Conservation (phyloP, 2,329 filamentous ascomycete genomes). For the Sphaerulina vaccinii region DNA sequence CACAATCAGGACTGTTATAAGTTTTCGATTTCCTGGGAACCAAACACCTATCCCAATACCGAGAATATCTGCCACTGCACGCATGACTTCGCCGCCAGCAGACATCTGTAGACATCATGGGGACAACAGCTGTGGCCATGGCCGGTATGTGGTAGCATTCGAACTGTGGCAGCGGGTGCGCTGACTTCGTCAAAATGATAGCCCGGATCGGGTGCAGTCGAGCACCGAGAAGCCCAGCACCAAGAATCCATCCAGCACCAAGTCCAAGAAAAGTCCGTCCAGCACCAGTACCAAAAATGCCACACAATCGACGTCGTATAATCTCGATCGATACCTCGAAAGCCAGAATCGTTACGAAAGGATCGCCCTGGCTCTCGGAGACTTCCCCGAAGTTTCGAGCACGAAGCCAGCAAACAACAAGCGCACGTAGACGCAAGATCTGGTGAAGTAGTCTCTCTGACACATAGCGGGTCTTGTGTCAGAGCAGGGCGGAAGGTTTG, state of each 20-base stretch:
- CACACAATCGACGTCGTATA: constrained; percentile 1
- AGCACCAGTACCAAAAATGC: background rate
- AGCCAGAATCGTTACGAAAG: constrained; percentile 8
- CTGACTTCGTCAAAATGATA: background rate
- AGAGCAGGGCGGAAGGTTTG: background rate
- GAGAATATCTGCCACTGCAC: background rate
- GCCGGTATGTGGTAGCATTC: constrained; percentile 1
- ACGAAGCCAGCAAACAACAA: background rate
- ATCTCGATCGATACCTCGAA: constrained; percentile 4
- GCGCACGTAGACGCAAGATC: background rate
- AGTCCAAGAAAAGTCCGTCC: no score
- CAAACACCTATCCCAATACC: background rate
- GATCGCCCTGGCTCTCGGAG: background rate
- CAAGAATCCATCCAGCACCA: no score
- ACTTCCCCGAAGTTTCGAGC: background rate
- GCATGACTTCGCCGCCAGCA: constrained; percentile 15
- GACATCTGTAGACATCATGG: constrained; percentile 7
- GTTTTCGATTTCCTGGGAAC: no score
- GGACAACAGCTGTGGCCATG: background rate
- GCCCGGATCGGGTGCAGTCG: no score
- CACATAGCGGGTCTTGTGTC: background rate
- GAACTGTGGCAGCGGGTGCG: background rate
- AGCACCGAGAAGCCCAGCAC: no score
- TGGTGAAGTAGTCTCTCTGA: background rate
- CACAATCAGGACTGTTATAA: background rate